Base-by-base conservation (phyloP, 2,329 filamentous ascomycete species). In the Pseudogymnoascus sp. region DNA sequence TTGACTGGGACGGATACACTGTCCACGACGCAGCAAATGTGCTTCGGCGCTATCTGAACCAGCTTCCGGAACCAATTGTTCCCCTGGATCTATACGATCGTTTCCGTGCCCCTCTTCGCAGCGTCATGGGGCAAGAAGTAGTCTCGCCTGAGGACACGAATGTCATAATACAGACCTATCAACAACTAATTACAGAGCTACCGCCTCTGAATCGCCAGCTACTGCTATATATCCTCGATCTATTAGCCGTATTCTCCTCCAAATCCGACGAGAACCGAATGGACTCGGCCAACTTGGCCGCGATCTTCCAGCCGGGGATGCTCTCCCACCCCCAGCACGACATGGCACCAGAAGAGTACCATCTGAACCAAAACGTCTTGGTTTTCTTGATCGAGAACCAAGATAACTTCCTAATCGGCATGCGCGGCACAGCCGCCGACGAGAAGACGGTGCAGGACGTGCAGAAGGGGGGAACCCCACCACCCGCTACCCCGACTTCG, bases 301-400 rank as follows among this genome's bases (percentile, higher is more conserved):
- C 94, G 62, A 99, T 99, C 71, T 99, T 99, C 74, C 94, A 99
- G 73, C 94, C 94, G 0, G 94, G 94, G 62, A 90, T 99, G 78
- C 82, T 99, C 12, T 97, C 92, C 2, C 94, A 99, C 73, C 94
- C 94, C 0, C 80, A 84, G 64, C 94, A 99, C 74, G 92, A 96
- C 71, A 97, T 99, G 93, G 88, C 91, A 0, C 94, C 94, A 0
- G 85, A 90, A 63, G 93, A 97, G 72, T 99, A 99, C 73, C 87
- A 91, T 33, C 80, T 99, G 5, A 97, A 95, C 72, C 94, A 99
- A 80, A 93, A 94, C 70, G 93, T 99, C 17, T 83, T 99, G 66
- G 96, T 99, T 59, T 99, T 99, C 75, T 78, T 99, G 68, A 99
- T 99, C 67, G 92, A 97, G 72, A 96, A 99, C 70, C 94, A 99